Percentiles rank a stretch among this genome's conserved stretches.
phyloP scores from a whole-genome alignment of 2,329 filamentous ascomycete species.

The Ramularia endophylla region DNA sequence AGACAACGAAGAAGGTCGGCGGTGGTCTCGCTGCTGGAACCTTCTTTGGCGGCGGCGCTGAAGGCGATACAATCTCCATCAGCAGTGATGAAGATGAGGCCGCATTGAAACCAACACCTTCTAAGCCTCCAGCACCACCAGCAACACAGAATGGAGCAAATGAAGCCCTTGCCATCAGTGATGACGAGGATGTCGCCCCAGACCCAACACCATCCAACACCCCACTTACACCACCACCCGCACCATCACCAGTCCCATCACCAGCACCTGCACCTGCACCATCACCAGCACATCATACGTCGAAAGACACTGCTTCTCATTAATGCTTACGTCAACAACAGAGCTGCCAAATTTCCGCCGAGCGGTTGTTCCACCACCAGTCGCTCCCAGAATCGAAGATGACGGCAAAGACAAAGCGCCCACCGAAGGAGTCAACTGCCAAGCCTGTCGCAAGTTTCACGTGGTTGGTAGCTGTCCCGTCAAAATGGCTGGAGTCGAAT shows the following conservation, averaged over 20 bases:
- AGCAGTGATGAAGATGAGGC: slow-evolving; percentile 6
- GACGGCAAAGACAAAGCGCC: slow-evolving; percentile 1
- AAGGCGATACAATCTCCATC: slow-evolving; percentile 4
- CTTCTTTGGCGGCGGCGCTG: too few species aligned
- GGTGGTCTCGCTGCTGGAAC: too few species aligned
- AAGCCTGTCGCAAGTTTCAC: slow-evolving; percentile 51
- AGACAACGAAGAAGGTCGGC: too few species aligned
- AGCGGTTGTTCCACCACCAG: slow-evolving; percentile 10
- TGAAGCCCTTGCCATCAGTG: not conserved
- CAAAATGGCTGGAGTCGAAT: slow-evolving; percentile 53
- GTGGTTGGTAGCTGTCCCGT: slow-evolving; percentile 54
- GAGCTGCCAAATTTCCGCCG: slow-evolving; percentile 16
- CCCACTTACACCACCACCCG: too few species aligned
- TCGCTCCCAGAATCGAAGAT: slow-evolving; percentile 3
- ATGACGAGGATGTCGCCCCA: not conserved
- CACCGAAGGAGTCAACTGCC: slow-evolving; percentile 37
- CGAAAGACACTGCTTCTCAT: slow-evolving; percentile 1
- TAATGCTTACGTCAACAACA: slow-evolving; percentile 3
- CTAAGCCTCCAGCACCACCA: too few species aligned
- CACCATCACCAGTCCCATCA: too few species aligned
- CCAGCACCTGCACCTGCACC: too few species aligned
- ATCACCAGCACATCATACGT: not conserved
- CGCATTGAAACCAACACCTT: too few species aligned
- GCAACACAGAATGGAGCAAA: too few species aligned
- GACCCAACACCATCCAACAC: too few species aligned